phyloP scores from a whole-genome alignment of 2,329 filamentous ascomycete genomes.

The Scolecobasidium constrictum region DNA sequence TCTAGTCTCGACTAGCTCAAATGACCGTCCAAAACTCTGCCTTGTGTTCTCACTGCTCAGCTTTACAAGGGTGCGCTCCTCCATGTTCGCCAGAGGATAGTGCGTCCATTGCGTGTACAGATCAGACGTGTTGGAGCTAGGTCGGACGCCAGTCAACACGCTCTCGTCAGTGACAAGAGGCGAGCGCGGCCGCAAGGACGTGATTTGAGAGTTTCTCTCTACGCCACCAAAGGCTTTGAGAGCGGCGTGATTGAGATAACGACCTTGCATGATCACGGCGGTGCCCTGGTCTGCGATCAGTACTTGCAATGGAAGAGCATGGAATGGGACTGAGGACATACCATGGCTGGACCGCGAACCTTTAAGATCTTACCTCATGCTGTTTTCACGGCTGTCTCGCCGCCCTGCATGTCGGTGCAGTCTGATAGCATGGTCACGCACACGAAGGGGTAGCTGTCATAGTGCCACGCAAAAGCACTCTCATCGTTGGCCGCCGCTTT shows the following conservation, averaged over 20 bases:
- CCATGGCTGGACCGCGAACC: constrained; percentile 24
- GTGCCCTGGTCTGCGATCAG: constrained; percentile 11
- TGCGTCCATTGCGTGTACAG: constrained; percentile 51
- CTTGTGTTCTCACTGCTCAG: too few species aligned
- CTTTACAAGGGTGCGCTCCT: too few species aligned
- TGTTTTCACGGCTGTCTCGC: constrained; percentile 49
- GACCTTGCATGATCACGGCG: constrained; percentile 34
- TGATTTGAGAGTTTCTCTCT: constrained; percentile 38
- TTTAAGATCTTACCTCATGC: constrained; percentile 44
- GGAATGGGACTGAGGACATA: constrained; percentile 7
- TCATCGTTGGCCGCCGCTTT: too few species aligned
- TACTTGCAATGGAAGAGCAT: constrained; percentile 4
- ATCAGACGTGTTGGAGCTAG: constrained; percentile 44
- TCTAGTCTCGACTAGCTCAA: too few species aligned
- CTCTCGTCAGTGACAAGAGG: constrained; percentile 47
- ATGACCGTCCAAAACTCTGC: too few species aligned
- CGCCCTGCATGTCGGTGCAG: constrained; percentile 50
- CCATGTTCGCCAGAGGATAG: constrained; percentile 53
- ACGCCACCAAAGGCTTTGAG: constrained; percentile 24
- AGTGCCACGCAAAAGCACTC: too few species aligned
- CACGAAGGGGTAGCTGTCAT: constrained; percentile 57
- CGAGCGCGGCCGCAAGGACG: constrained; percentile 31
- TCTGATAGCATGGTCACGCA: constrained; percentile 57
- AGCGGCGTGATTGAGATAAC: constrained; percentile 36
- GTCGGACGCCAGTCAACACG: constrained; percentile 47